Evolutionary conservation across 768 basidiomycete species (phyloP).

Genomic region (Glaciozyma antarctica): DNA sequence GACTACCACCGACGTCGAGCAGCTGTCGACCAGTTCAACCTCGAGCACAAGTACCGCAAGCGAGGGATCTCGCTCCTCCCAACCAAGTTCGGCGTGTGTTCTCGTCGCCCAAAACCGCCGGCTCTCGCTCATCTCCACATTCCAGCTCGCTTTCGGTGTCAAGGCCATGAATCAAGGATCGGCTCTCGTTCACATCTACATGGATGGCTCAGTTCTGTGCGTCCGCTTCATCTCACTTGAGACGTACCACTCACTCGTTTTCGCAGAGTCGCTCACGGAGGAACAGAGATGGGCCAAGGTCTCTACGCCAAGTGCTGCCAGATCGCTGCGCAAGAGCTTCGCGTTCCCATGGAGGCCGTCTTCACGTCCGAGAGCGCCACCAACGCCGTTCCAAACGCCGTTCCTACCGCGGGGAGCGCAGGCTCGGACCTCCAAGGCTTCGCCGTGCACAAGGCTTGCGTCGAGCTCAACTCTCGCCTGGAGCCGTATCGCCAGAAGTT

Average conservation of each 20-base stretch:
- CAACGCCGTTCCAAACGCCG: conserved; percentile 32
- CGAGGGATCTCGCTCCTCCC: conserved; percentile 31
- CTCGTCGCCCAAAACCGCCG: conserved; percentile 17
- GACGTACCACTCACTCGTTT: too few species aligned
- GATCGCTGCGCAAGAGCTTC: conserved; percentile 34
- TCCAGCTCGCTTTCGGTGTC: conserved; percentile 10
- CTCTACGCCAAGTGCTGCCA: conserved; percentile 32
- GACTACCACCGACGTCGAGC: conserved; percentile 25
- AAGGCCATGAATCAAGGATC: conserved; percentile 26
- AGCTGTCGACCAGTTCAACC: conserved; percentile 32
- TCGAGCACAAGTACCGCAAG: conserved; percentile 33
- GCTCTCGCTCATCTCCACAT: background rate
- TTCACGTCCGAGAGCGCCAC: conserved; percentile 32
- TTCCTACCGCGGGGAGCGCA: conserved; percentile 6
- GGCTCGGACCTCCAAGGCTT: conserved; percentile 15
- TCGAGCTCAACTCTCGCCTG: conserved; percentile 31
- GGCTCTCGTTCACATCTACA: conserved; percentile 23
- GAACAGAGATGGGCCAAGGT: conserved; percentile 34
- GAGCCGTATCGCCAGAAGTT: conserved; percentile 30
- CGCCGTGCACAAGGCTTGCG: conserved; percentile 32
- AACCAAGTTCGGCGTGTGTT: conserved; percentile 32
- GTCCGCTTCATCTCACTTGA: too few species aligned
- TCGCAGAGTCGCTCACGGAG: conserved; percentile 32
- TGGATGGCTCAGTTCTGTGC: conserved; percentile 31
- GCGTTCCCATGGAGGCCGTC: conserved; percentile 32